Percentiles rank a stretch among this genome's conserved stretches.
Evolutionary conservation across 208 protist species (phyloP).

Genomic region (Vickermania spadyakhi): DNA sequence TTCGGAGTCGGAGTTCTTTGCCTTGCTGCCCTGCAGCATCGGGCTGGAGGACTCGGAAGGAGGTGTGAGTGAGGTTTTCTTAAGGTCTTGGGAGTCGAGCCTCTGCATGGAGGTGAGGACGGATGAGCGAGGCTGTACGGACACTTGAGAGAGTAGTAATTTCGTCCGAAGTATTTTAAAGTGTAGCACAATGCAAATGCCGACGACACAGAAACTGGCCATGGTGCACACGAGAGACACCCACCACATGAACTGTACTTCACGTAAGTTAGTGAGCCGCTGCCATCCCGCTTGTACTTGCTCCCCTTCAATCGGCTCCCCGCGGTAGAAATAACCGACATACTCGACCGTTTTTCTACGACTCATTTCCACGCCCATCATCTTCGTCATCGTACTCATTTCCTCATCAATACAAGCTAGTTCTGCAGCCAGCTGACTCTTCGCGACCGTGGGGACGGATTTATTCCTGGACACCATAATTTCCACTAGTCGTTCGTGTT

Average conservation of each 20-base stretch:
- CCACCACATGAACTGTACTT: neutral
- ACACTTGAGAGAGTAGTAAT: neutral
- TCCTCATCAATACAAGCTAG: neutral
- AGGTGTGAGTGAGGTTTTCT: neutral
- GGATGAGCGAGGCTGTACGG: neutral
- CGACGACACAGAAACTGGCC: neutral
- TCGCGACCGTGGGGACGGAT: neutral
- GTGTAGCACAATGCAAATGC: neutral
- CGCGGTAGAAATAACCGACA: neutral
- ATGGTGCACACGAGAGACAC: neutral
- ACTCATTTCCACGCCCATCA: neutral
- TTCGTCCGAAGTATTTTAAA: neutral
- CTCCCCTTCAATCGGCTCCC: neutral
- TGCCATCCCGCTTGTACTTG: neutral
- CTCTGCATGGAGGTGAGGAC: neutral
- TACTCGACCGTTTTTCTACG: neutral
- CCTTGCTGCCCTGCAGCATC: neutral
- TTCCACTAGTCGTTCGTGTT: neutral
- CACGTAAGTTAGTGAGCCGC: neutral
- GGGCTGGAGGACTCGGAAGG: neutral
- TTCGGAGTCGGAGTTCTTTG: neutral
- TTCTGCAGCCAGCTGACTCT: neutral
- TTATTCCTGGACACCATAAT: neutral
- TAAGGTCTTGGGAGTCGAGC: neutral
- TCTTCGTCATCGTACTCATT: neutral